phyloP scores from a whole-genome alignment of 106 monocot genomes.

The Amphibolis antarctica region DNA sequence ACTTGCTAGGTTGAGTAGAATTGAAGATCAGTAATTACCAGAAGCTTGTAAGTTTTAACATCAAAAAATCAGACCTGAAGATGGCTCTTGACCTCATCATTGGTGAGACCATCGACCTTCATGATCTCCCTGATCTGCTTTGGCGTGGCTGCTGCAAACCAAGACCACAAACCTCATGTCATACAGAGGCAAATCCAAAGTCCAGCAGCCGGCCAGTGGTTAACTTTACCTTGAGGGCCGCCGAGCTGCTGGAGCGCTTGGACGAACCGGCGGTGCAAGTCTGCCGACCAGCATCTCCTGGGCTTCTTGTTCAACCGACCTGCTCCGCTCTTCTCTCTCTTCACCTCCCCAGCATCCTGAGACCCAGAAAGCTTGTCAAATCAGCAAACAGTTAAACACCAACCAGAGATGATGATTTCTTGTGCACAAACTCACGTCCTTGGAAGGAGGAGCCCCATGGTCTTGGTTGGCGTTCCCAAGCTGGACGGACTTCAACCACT shows the following conservation, averaged over 20 bases:
- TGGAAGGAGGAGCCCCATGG: constrained; percentile 1
- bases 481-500: constrained; percentile 62
- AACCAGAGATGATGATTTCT: neutral
- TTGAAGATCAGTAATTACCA: no score
- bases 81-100: constrained; percentile 26
- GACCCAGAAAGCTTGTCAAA: neutral
- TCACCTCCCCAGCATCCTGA: neutral
- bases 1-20: no score
- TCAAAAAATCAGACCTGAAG: constrained; percentile 10
- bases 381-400: neutral
- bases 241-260: constrained; percentile 15
- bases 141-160: constrained; percentile 13
- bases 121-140: constrained; percentile 24
- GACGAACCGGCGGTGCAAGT: constrained; percentile 15
- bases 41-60: no score
- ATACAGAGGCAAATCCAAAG: neutral
- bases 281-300: constrained; percentile 19
- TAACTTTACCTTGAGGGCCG: constrained; percentile 3
- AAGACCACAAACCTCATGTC: neutral
- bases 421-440: neutral
- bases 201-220: neutral
- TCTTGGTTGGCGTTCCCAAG: no score
- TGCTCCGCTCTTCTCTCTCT: neutral
- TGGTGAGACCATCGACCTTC: constrained; percentile 21
- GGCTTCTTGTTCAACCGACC: constrained; percentile 2